A percentile compares a stretch with the other conserved stretches of the same genome.
Conservation (phyloP, 1,139 yeast species). For the Saccharomycopsis hybrid region DNA sequence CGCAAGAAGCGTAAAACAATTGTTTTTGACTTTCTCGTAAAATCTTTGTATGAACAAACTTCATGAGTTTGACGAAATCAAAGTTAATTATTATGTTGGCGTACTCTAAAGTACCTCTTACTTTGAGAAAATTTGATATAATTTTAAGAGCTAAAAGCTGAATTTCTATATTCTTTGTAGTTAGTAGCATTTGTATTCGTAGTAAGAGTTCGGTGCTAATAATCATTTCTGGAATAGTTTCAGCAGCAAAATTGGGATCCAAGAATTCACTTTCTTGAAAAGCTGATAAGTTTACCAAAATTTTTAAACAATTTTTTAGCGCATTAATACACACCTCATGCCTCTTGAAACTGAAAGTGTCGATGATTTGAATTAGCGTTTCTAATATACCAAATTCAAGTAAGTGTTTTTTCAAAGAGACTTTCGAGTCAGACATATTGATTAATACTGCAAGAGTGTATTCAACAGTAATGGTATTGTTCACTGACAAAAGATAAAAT, state of each 20-base stretch:
- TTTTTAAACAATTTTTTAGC: neutral
- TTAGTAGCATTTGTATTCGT: neutral
- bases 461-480: neutral
- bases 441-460: conserved; percentile 6
- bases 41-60: too few species aligned
- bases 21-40: too few species aligned
- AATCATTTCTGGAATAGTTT: neutral
- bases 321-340: neutral
- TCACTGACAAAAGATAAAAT: neutral
- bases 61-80: too few species aligned
- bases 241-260: neutral
- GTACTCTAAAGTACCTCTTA: neutral
- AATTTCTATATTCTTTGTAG: neutral
- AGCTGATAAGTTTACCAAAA: conserved; percentile 6
- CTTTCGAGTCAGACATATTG: conserved; percentile 3
- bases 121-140: neutral
- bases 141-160: conserved; percentile 7
- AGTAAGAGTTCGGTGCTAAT: neutral
- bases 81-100: neutral
- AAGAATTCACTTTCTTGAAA: neutral
- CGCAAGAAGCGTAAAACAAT: too few species aligned
- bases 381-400: conserved; percentile 6
- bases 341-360: neutral
- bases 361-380: neutral
- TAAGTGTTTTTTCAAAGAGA: conserved; percentile 1